Percentiles rank a stretch among this genome's conserved stretches.
Evolutionary conservation across 345 rosid species (phyloP).

Genomic region (Pistacia integerrima): DNA sequence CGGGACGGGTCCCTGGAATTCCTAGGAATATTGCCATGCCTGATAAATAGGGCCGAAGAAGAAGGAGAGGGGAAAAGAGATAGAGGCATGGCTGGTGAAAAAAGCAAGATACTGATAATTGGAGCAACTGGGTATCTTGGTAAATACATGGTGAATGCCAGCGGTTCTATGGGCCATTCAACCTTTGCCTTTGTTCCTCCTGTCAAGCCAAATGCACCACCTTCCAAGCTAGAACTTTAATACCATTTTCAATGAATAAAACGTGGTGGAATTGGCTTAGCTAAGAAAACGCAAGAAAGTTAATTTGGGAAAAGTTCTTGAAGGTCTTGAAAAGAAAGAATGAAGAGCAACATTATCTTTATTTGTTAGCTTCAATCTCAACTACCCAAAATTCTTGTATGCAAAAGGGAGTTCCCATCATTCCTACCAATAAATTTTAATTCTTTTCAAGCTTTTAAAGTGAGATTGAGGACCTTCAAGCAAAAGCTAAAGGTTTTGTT

Average conservation of each 20-base stretch:
- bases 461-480: neutral
- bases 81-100: too few species aligned
- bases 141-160: conserved; percentile 32
- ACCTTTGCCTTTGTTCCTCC: conserved; percentile 29
- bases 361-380: neutral
- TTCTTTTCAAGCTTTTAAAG: neutral
- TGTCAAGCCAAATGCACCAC: too few species aligned
- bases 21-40: too few species aligned
- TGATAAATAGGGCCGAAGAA: too few species aligned
- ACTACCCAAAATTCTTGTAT: neutral
- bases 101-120: conserved; percentile 31
- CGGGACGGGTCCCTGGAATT: too few species aligned
- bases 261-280: neutral
- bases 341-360: neutral
- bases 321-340: neutral
- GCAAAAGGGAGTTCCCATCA: neutral
- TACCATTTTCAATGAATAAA: neutral
- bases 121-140: conserved; percentile 42
- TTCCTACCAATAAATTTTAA: conserved; percentile 5
- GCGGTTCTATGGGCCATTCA: conserved; percentile 29
- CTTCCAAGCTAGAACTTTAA: too few species aligned
- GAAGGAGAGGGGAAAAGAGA: too few species aligned
- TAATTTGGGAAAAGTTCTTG: neutral
- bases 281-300: neutral
- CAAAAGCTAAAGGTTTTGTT: neutral